Evolutionary conservation across 2,329 filamentous ascomycete genomes (phyloP), one percentile per base, ranked within the genome.

Genomic region (Neoascochyta sp.): DNA sequence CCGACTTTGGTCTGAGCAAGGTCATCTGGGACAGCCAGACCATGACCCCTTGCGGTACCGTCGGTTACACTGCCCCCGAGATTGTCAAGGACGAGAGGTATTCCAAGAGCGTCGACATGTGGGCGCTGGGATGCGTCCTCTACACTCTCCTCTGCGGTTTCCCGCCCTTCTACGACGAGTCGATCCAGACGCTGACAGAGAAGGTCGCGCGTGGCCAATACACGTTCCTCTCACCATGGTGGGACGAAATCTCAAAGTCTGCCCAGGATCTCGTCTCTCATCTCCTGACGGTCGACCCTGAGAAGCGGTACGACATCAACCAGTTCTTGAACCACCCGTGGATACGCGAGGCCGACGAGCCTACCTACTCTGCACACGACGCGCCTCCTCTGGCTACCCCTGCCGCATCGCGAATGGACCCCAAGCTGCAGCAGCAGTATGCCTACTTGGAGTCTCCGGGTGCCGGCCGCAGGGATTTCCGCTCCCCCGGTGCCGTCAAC

Each of bases 41-140:
- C 7, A 96, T 95, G 86, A 98, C 92, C 3, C 92, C 92, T n/a
- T 98, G 92, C 62, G 92, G 92, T 35, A 98, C 92, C 0, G 92
- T 96, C 34, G 92, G 92, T 23, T 98, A 98, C 67, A 96, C 92
- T 4, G 92, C 92, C 3, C 92, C 92, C 6, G 92, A 98, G 60
- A 98, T 98, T 42, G 92, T 98, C 61, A 96, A 96, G 67, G 92
- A 98, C 65, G 92, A 98, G 67, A 80, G 89, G 13, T 98, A 98
- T 65, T 96, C 90, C 20, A 98, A 96, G 72, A 93, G 87, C 29
- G 92, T 98, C 24, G 92, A 98, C 57, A 98, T 98, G 92, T 98
- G 92, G 92, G 92, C 92, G 3, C 67, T 98, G 17, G 92, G 92
- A 9, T 98, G 92, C 60, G 92, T 98, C 8, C 73, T 98, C 4